phyloP scores from a whole-genome alignment of 2,329 filamentous ascomycete genomes.

The Stemphylium beticola region DNA sequence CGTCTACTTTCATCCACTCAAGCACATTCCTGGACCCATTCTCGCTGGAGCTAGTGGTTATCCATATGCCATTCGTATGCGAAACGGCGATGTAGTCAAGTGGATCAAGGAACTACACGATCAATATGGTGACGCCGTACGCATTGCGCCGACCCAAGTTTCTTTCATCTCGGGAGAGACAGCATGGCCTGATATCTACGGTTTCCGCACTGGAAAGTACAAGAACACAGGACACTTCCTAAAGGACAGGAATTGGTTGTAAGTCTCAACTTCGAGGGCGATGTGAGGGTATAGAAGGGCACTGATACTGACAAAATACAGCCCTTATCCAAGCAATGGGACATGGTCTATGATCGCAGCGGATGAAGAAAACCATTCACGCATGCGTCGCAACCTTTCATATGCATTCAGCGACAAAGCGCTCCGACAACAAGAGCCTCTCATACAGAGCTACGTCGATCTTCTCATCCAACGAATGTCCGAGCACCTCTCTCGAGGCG shows the following conservation, averaged over 20 bases:
- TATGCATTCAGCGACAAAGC: slow-evolving; percentile 54
- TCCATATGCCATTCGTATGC: slow-evolving; percentile 37
- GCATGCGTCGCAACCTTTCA: slow-evolving; percentile 47
- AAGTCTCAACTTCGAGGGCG: background rate
- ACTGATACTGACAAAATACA: background rate
- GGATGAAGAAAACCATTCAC: slow-evolving; percentile 40
- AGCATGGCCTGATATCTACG: slow-evolving; percentile 54
- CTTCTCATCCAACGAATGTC: slow-evolving; percentile 46
- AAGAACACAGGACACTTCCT: slow-evolving; percentile 43
- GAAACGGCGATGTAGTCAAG: slow-evolving; percentile 33
- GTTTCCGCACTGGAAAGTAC: slow-evolving; percentile 45
- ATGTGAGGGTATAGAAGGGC: background rate
- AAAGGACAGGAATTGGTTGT: slow-evolving; percentile 49
- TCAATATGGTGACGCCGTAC: slow-evolving; percentile 52
- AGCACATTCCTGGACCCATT: slow-evolving; percentile 53
- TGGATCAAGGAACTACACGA: slow-evolving; percentile 45
- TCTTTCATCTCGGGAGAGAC: slow-evolving; percentile 53
- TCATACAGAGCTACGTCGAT: slow-evolving; percentile 50
- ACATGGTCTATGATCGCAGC: slow-evolving; percentile 34
- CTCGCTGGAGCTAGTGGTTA: slow-evolving; percentile 40
- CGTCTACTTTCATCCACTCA: slow-evolving; percentile 53
- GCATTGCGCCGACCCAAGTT: slow-evolving; percentile 51
- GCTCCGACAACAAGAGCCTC: slow-evolving; percentile 49
- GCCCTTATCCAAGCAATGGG: slow-evolving; percentile 36
- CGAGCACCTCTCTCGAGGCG: slow-evolving; percentile 21